A percentile compares a stretch with the other conserved stretches of the same genome.
These are phyloP conservation scores for Bacterosira constricta DNA, from an alignment of 108 stramenopile genomes.

Conservation along the genomic window DNA sequence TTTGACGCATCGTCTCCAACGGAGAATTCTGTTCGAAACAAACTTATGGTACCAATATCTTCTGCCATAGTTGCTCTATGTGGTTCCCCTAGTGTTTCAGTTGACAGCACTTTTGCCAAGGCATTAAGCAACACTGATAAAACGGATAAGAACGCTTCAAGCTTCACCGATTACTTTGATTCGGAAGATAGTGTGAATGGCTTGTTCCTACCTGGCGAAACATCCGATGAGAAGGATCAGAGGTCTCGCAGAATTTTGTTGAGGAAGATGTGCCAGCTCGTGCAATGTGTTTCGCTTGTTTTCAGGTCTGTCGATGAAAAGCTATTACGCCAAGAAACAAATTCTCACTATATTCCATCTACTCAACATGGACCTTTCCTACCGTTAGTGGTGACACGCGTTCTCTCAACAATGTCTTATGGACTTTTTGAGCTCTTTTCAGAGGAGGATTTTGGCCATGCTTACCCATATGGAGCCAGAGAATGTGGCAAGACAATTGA, in stretches of 20 bases:
- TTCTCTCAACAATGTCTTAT: conserved; percentile 70
- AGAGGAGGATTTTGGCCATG: conserved; percentile 56
- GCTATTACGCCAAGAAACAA: conserved; percentile 16
- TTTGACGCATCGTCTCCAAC: conserved; percentile 25
- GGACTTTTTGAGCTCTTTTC: conserved; percentile 59
- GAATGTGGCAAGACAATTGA: conserved; percentile 62
- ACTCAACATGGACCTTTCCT: conserved; percentile 64
- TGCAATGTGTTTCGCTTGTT: conserved; percentile 66
- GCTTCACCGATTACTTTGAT: conserved; percentile 68
- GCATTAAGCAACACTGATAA: neutral
- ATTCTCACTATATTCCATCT: conserved; percentile 5
- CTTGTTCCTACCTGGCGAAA: conserved; percentile 39
- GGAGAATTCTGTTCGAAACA: conserved; percentile 30
- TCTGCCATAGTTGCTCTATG: conserved; percentile 63
- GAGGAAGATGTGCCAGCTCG: conserved; percentile 62
- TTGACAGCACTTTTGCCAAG: neutral
- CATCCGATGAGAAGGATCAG: conserved; percentile 5
- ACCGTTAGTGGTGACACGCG: conserved; percentile 63
- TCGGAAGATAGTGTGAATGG: conserved; percentile 76
- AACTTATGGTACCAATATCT: conserved; percentile 59
- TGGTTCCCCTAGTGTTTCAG: conserved; percentile 55
- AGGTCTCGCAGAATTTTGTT: conserved; percentile 37
- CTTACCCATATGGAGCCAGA: conserved; percentile 64
- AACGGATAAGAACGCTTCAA: neutral
- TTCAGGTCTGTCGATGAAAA: conserved; percentile 60